phyloP scores from a whole-genome alignment of 768 basidiomycete species.

The Mycena galopus region DNA sequence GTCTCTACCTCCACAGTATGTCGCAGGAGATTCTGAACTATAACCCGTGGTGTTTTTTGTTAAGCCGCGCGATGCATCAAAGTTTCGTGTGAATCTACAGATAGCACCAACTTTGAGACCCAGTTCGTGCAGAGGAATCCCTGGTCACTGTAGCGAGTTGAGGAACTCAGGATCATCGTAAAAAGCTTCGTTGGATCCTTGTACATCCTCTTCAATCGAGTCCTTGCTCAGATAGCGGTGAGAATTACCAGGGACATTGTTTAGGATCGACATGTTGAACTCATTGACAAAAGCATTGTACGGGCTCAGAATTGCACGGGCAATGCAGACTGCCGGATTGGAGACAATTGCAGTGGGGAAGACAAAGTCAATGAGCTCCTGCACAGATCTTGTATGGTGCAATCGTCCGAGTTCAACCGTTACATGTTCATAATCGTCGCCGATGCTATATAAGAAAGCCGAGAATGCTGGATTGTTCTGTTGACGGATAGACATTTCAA shows the following conservation, averaged over 20 bases:
- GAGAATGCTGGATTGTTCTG: conserved; percentile 12
- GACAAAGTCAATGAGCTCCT: conserved; percentile 4
- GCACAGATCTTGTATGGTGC: neutral
- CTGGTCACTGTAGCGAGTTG: neutral
- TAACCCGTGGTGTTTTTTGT: too few species aligned
- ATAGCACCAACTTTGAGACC: neutral
- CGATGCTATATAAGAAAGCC: conserved; percentile 2
- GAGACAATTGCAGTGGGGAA: neutral
- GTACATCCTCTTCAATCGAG: neutral
- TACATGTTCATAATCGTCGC: conserved; percentile 7
- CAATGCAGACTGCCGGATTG: neutral
- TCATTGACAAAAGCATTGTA: neutral
- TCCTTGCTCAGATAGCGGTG: neutral
- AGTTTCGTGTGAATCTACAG: neutral
- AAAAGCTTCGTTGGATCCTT: neutral
- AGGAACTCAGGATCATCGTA: neutral
- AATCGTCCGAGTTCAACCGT: conserved; percentile 4
- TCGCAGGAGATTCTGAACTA: too few species aligned
- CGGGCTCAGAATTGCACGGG: conserved; percentile 4
- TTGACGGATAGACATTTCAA: conserved; percentile 1
- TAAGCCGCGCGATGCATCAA: neutral
- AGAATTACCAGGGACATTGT: neutral
- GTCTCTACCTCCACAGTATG: too few species aligned
- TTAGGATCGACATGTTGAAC: neutral
- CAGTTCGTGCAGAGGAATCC: neutral